Percentiles rank a stretch among this genome's conserved stretches.
phyloP scores from a whole-genome alignment of 2,329 filamentous ascomycete genomes.

The Pseudogymnoascus sp. region DNA sequence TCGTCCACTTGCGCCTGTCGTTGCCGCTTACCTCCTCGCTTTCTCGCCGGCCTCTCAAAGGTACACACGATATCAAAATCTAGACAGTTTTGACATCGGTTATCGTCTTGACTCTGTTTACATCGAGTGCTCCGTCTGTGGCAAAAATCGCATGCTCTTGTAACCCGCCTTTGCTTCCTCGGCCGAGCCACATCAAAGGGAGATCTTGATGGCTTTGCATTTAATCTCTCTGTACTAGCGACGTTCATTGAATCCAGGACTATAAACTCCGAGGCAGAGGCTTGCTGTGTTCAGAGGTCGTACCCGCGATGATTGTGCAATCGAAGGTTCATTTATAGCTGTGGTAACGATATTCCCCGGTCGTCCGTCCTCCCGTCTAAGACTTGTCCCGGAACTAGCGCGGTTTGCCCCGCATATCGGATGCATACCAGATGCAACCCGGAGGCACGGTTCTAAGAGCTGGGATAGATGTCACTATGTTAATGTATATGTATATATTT shows the following conservation, averaged over 20 bases:
- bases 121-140: conserved; percentile 41
- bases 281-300: not conserved
- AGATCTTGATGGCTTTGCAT: not conserved
- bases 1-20: not conserved
- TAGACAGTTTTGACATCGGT: conserved; percentile 41
- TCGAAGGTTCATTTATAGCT: not conserved
- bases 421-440: not conserved
- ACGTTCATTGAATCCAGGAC: not conserved
- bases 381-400: not conserved
- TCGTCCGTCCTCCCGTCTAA: not conserved
- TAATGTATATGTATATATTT: not conserved
- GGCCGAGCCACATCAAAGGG: not conserved
- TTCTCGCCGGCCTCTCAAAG: conserved; percentile 38
- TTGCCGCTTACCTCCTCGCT: conserved; percentile 26
- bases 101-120: conserved; percentile 30
- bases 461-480: not conserved
- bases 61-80: conserved; percentile 44
- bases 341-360: not conserved
- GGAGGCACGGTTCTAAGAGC: not conserved
- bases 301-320: not conserved
- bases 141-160: conserved; percentile 39
- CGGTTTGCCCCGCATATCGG: not conserved
- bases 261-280: not conserved
- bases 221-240: not conserved
- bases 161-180: conserved; percentile 11